Evolutionary conservation across 345 rosid species (phyloP).

Genomic region (Cardamine chenopodiifolia): DNA sequence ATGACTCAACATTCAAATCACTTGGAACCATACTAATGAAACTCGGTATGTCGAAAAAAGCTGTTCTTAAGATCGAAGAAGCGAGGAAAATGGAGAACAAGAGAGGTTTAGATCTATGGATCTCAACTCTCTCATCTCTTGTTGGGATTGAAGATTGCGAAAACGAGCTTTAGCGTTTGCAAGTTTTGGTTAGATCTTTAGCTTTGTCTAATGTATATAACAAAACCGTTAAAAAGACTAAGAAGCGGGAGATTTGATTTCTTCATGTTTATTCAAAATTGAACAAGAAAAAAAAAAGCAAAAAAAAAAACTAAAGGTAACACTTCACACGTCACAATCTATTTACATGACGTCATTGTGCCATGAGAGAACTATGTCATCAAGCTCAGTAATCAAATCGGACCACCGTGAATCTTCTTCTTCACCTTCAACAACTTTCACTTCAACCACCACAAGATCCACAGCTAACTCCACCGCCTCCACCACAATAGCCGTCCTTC

Average conservation of each 20-base stretch:
- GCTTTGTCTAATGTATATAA: constrained; percentile 19
- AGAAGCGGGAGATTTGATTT: constrained; percentile 12
- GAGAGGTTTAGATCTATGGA: constrained; percentile 61
- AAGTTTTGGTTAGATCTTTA: constrained; percentile 15
- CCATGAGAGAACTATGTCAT: constrained; percentile 73
- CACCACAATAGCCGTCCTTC: constrained; percentile 53
- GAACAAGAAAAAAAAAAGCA: neutral
- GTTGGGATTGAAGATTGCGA: constrained; percentile 36
- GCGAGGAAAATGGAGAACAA: constrained; percentile 51
- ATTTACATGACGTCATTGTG: constrained; percentile 51
- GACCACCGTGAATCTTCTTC: constrained; percentile 69
- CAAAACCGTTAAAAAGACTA: neutral
- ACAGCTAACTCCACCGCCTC: constrained; percentile 59
- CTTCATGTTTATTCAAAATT: constrained; percentile 22
- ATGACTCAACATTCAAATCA: constrained; percentile 65
- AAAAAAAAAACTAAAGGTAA: neutral
- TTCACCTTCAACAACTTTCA: constrained; percentile 57
- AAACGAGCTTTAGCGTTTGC: neutral
- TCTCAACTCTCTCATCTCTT: constrained; percentile 57
- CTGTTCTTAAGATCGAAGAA: constrained; percentile 57
- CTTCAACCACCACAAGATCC: constrained; percentile 62
- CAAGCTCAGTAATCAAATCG: constrained; percentile 64
- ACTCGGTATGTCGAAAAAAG: constrained; percentile 69
- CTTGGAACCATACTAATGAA: constrained; percentile 63
- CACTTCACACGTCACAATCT: constrained; percentile 19